Base-by-base conservation (phyloP, 768 basidiomycete species). In the Candolleomyces efflorescens region DNA sequence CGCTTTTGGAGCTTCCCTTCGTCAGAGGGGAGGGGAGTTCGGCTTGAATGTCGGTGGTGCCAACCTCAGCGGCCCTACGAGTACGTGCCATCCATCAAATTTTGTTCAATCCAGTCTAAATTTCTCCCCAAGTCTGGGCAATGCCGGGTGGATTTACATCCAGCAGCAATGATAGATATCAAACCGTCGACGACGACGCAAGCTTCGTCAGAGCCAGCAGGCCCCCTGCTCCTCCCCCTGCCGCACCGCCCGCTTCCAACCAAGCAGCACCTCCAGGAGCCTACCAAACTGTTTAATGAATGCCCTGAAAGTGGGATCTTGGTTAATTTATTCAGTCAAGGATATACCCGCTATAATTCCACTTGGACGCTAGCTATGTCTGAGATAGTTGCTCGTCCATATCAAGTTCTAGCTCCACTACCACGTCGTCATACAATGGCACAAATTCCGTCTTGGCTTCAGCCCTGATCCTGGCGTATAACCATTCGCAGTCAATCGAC, bases 401-500 rank as follows among this genome's bases (percentile, higher is more conserved):
- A n/a, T 59, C 55, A 48, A 50, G 56, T 58, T 74, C 71, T 51
- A 81, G 58, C 39, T 75, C 75, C 41, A 73, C 66, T 17, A 71
- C 60, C 17, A 76, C 54, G 37, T 72, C 70, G 48, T 68, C 55
- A 38, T 76, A 66, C n/a, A 69, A 61, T 13, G 65, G 68, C 24
- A 76, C 61, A 54, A 74, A 70, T 37, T 74, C 73, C 46, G 73
- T 62, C 54, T 72, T 73, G 23, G 67, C 67, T 51, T 87, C 84
- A 5, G 79, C 75, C 63, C 83, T 86, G 59, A 80, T 82, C 37
- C 92, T 77, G 27, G 86, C 81, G 63, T 84, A 97, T 36, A 94
- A 69, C 84, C 91, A 89, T 0, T 87, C 82, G 67, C 95, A 98
- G 66, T 97, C 94, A 47, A 91, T 73, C 7, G 91, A 92, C 64